Base-by-base conservation (phyloP, 2,329 filamentous ascomycete genomes). In the Pleoardoris graminearum region DNA sequence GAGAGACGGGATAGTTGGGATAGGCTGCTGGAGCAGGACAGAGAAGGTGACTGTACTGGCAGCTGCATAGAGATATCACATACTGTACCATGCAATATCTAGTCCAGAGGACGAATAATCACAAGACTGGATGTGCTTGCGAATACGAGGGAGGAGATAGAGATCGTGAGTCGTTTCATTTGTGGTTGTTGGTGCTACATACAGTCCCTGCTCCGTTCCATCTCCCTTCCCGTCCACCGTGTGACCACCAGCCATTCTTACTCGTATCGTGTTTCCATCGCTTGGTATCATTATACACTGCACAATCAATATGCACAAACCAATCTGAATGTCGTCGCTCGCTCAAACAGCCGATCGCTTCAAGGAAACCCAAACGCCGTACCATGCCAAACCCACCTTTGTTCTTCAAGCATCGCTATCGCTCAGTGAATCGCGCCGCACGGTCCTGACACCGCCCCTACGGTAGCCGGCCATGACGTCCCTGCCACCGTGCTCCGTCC, bases 361-460 rank as follows among this genome's bases (percentile, higher is more conserved):
- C 14, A n/a, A 48, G 8, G 23, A 29, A 38, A 17, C 33, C 45
- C 45, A 38, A 48, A 48, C 45, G 33, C 45, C 45, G 19, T 7
- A 22, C 22, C 6, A 46, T 46, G 43, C 30, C 43, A 23, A 33
- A 10, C 1, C 5, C 2, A 30, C 19, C 10, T 11, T 36, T 16
- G 10, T 19, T 36, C 29, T 43, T 50, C 41, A 58, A 38, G 49
- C 38, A 52, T 81, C 80, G 57, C 79, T 82, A 56, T 83, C 81
- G 63, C 80, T 82, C 69, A 83, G 65, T 62, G 78, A 81, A 57
- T 82, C 80, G 54, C 80, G 74, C 38, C 80, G 70, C 7, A 70
- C 67, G 8, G 62, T 54, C 32, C 77, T 72, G 14, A 71, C 72
- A n/a, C 72, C 72, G 10, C 73, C 72, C 16, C 74, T 62, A 16